Evolutionary conservation across 1,139 yeast species (phyloP), one percentile per base, ranked within the genome.

Genomic region (Fermentozyma sake): DNA sequence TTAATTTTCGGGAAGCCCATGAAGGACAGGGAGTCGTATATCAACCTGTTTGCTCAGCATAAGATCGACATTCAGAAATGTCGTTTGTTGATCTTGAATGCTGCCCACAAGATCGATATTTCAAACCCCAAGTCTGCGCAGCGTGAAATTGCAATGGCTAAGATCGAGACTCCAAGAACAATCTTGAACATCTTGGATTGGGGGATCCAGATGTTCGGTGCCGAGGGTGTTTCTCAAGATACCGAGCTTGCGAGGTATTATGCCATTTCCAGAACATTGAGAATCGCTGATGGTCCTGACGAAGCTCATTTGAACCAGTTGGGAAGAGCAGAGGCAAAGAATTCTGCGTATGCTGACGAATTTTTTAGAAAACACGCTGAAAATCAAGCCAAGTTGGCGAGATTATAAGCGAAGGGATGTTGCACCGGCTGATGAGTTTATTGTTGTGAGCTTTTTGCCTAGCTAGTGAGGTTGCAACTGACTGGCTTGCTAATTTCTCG

Each of bases 281-380:
- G 85, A 36, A 74, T 78, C 34, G 85, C 86, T 11, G 87, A 79
- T 48, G 85, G 86, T 6, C 86, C 87, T 3, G 86, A 79, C 55
- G 86, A 79, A 53, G 81, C 81, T 6, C 85, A 79, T 50, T 58
- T 76, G 50, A 60, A 61, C 39, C 85, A 78, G 52, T 61, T 79
- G 42, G 84, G 75, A 7, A 58, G 74, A 32, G 50, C 56, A 23
- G 71, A 68, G 34, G 54, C 62, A 17, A 64, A 64, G 41, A 43
- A 43, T 28, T 63, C 60, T 29, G 37, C 42, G 5, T 34, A 39
- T 11, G 61, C 58, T 12, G 68, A 62, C 34, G 47, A 45, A 22
- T 67, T 48, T 38, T 67, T 67, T 37, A 54, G 40, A 9, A 38
- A 35, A 12, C 38, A 41, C 29, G 59, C 52, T 4, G 31, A 31